phyloP scores from a whole-genome alignment of 768 basidiomycete genomes.

The Panaeolus cyanescens region DNA sequence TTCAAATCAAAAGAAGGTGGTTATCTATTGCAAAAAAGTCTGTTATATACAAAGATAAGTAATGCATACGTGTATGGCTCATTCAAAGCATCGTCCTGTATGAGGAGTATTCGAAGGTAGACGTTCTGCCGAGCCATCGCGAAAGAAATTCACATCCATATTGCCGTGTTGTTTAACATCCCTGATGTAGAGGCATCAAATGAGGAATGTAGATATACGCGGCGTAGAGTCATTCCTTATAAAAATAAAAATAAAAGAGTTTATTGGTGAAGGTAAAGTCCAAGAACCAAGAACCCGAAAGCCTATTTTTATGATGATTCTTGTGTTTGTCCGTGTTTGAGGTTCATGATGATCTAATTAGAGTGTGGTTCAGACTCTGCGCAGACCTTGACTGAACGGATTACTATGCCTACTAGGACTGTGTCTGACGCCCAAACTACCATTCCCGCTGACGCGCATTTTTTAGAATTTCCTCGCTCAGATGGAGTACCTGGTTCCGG shows the following conservation, averaged over 20 bases:
- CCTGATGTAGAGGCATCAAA: constrained; percentile 37
- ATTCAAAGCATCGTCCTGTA: constrained; percentile 52
- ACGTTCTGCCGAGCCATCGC: constrained; percentile 57
- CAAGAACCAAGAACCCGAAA: background rate
- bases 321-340: background rate
- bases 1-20: no score
- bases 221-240: constrained; percentile 32
- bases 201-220: constrained; percentile 67
- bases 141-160: constrained; percentile 27
- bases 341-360: background rate
- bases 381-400: background rate
- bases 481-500: constrained; percentile 59
- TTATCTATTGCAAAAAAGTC: no score
- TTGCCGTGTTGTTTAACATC: constrained; percentile 76
- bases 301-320: background rate
- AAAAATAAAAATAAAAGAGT: no score
- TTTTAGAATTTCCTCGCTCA: constrained; percentile 58
- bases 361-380: background rate
- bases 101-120: constrained; percentile 35
- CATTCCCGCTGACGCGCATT: constrained; percentile 56
- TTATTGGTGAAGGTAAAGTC: no score
- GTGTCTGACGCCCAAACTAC: constrained; percentile 15
- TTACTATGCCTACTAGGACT: background rate
- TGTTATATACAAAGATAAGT: no score
- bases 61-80: constrained; percentile 31